A percentile compares a stretch with the other conserved stretches of the same genome.
These are phyloP conservation scores for Fusarium nanum DNA, from an alignment of 2,329 filamentous ascomycete species.

Conservation along the genomic window DNA sequence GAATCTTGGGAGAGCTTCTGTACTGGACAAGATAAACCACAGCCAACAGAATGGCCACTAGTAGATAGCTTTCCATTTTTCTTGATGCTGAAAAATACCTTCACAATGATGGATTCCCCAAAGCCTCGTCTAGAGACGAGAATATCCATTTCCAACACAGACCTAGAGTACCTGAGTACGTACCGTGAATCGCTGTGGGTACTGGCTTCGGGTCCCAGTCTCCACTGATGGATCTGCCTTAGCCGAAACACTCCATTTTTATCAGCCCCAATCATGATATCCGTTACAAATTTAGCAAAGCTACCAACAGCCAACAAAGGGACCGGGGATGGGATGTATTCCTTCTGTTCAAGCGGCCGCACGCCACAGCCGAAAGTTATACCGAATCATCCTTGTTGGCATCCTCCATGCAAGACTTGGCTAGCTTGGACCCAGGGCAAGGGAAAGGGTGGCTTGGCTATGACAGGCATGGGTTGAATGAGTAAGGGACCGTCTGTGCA, in stretches of 20 bases:
- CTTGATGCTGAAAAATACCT: background rate
- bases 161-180: background rate
- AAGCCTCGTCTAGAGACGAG: background rate
- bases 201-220: background rate
- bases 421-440: background rate
- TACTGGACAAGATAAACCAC: background rate
- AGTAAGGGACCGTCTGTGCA: background rate
- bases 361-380: slow-evolving; percentile 9
- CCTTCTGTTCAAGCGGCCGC: background rate
- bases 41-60: background rate
- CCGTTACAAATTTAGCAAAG: background rate
- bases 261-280: background rate
- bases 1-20: background rate
- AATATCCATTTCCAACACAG: background rate
- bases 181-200: background rate
- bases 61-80: slow-evolving; percentile 9
- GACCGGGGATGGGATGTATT: background rate
- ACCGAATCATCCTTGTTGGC: background rate
- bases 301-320: background rate
- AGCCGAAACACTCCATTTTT: slow-evolving; percentile 10
- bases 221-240: slow-evolving; percentile 11
- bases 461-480: background rate
- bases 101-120: background rate
- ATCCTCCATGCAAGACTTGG: background rate
- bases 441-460: background rate